phyloP scores from a whole-genome alignment of 2,329 filamentous ascomycete species.

The Aspergillus sp. region DNA sequence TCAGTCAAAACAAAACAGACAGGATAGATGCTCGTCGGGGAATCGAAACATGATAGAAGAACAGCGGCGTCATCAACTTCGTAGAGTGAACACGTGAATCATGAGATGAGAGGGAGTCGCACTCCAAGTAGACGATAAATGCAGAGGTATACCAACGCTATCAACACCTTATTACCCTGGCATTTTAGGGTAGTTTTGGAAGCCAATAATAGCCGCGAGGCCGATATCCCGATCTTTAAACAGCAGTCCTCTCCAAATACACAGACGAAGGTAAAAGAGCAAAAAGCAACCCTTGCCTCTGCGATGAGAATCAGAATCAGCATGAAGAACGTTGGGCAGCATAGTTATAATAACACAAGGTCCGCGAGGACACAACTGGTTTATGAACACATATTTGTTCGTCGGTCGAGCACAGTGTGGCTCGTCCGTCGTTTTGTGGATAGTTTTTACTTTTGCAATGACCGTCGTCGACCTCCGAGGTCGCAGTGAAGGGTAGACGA shows the following conservation, averaged over 20 bases:
- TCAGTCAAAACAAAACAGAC: slow-evolving; percentile 3
- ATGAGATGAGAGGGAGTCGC: slow-evolving; percentile 6
- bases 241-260: slow-evolving; percentile 23
- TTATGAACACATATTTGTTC: slow-evolving; percentile 22
- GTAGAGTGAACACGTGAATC: slow-evolving; percentile 15
- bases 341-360: slow-evolving; percentile 24
- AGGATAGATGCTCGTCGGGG: slow-evolving; percentile 29
- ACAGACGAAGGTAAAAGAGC: slow-evolving; percentile 20
- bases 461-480: background rate
- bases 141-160: slow-evolving; percentile 27
- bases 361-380: slow-evolving; percentile 39
- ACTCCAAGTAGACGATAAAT: slow-evolving; percentile 14
- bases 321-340: slow-evolving; percentile 14
- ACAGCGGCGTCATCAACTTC: slow-evolving; percentile 18
- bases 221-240: slow-evolving; percentile 27
- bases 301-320: slow-evolving; percentile 13
- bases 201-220: slow-evolving; percentile 29
- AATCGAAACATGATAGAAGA: slow-evolving; percentile 30
- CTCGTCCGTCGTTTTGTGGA: background rate
- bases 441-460: background rate
- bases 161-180: slow-evolving; percentile 25
- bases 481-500: slow-evolving; percentile 1
- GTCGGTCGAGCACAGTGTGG: background rate
- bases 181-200: slow-evolving; percentile 9
- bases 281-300: slow-evolving; percentile 12